phyloP scores from a whole-genome alignment of 2,329 filamentous ascomycete species.

The Chrysosphaeria jannelii region DNA sequence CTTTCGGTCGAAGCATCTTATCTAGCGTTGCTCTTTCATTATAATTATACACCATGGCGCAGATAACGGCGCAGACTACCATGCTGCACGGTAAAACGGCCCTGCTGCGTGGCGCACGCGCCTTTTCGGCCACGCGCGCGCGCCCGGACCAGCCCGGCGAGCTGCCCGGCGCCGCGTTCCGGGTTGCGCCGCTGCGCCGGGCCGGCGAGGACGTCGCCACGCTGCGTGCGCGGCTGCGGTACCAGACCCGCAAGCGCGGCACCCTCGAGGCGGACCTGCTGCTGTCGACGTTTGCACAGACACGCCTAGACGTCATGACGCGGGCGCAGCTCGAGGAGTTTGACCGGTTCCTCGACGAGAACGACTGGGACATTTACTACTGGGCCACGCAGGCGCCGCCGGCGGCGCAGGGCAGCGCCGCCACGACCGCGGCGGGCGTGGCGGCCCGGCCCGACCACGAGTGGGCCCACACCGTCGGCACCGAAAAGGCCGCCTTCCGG shows the following conservation, averaged over 20 bases:
- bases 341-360: constrained; percentile 86
- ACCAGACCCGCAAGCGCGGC: constrained; percentile 89
- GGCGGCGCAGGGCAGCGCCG: neutral
- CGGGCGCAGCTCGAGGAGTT: constrained; percentile 48
- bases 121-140: no score
- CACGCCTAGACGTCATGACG: constrained; percentile 46
- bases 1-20: constrained; percentile 61
- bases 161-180: constrained; percentile 62
- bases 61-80: no score
- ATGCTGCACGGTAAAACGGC: no score
- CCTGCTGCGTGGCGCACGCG: no score
- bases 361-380: constrained; percentile 99
- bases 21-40: no score
- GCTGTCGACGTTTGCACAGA: constrained; percentile 77
- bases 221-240: constrained; percentile 58
- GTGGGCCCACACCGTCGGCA: constrained; percentile 90
- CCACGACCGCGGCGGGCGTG: constrained; percentile 7
- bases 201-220: constrained; percentile 60
- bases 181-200: constrained; percentile 65
- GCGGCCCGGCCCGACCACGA: constrained; percentile 28
- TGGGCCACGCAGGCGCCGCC: constrained; percentile 52
- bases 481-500: constrained; percentile 76
- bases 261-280: constrained; percentile 89
- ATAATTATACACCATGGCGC: neutral
- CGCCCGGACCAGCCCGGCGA: constrained; percentile 46